Evolutionary conservation across 805 yeast species (phyloP), one percentile per base, ranked within the genome.

Genomic region (Spathaspora passalidarum): DNA sequence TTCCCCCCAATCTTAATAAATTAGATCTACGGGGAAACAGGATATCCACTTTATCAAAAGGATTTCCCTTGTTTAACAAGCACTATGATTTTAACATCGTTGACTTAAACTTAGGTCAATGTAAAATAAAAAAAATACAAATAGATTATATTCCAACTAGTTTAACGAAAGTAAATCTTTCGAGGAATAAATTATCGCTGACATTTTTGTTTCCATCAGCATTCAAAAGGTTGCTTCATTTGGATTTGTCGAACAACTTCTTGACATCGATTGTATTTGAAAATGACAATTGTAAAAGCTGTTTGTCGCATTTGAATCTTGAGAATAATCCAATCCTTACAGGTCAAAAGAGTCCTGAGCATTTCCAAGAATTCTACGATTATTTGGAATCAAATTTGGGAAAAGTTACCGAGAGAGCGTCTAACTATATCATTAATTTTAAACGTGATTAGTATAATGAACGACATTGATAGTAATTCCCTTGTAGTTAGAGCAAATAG

Each of bases 331-430:
- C 20, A 29, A 39, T 58, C 10, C 40, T 55, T 21, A 52, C 53
- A 32, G 43, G 45, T 40, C 43, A 51, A 26, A 34, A 50, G 50
- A 45, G 54, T 8, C 45, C 55, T 10, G 53, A 50, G 5, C 49
- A 9, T 22, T 7, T 22, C 9, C 6, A 32, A 6, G 18, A 48
- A 18, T 65, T 66, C 38, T 66, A 66, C 48, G 51, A 49, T 9
- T 48, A 45, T 2, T 46, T 66, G 23, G 64, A 59, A 35, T 17
- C 29, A 3, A 44, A 52, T 5, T 51, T 66, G 14, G 61, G 61
- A 1, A 50, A 59, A 2, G 59, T 56, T 4, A 43, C 42, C 4
- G 50, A 49, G 29, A 47, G 56, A 22, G n/a, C n/a, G n/a, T n/a
- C n/a, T n/a, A n/a, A n/a, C n/a, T n/a, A n/a, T n/a, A n/a, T n/a